A percentile compares a stretch with the other conserved stretches of the same genome.
Evolutionary conservation across 257 asterid species (phyloP).

Genomic region (Lithospermum erythrorhizon): DNA sequence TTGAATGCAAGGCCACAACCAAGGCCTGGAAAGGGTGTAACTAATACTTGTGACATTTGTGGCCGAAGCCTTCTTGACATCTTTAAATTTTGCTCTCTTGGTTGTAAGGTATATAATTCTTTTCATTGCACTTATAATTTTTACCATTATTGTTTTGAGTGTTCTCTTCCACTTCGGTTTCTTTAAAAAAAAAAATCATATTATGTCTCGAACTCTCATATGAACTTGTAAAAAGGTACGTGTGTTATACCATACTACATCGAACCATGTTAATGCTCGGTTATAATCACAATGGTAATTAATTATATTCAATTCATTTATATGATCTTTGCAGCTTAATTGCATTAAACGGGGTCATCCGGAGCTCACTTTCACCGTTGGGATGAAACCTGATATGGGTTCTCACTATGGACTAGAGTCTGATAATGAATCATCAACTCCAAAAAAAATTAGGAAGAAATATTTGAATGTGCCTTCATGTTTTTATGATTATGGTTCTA

Average conservation of each 20-base stretch:
- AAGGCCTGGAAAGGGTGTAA: constrained; percentile 1
- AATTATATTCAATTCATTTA: neutral
- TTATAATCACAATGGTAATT: too few species aligned
- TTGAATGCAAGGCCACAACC: constrained; percentile 4
- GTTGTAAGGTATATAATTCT: neutral
- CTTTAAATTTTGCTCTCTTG: constrained; percentile 4
- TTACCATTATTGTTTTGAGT: too few species aligned
- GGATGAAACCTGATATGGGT: constrained; percentile 21
- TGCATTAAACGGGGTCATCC: constrained; percentile 36
- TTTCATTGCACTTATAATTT: neutral
- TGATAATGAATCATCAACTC: constrained; percentile 25
- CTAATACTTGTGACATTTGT: constrained; percentile 2
- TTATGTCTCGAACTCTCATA: too few species aligned
- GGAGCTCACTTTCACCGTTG: constrained; percentile 35
- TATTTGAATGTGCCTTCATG: constrained; percentile 2
- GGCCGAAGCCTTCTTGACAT: constrained; percentile 6
- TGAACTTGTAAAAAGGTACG: too few species aligned
- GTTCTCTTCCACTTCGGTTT: too few species aligned
- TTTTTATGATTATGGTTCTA: constrained; percentile 7
- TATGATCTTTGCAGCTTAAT: constrained; percentile 28
- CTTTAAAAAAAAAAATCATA: too few species aligned
- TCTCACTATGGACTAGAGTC: constrained; percentile 23
- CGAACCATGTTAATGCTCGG: too few species aligned
- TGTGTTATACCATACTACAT: too few species aligned
- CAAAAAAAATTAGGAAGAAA: constrained; percentile 26